phyloP scores from a whole-genome alignment of 2,329 filamentous ascomycete genomes.

The Neonectria neomacrospora region DNA sequence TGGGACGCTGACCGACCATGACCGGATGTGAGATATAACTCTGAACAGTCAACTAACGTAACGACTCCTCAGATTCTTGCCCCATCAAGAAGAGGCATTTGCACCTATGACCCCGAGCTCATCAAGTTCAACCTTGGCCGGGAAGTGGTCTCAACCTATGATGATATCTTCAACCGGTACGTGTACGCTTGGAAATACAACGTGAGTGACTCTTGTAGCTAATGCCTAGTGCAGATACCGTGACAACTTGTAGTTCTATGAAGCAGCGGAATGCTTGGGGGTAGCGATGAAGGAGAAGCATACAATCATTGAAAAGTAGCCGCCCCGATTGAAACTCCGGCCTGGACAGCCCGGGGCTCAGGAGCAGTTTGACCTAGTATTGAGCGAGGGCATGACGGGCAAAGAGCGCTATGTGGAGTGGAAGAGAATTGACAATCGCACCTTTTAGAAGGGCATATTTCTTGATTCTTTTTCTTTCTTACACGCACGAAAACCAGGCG shows the following conservation, averaged over 20 bases:
- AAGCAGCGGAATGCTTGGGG: not conserved
- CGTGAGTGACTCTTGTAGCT: not conserved
- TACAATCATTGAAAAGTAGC: slow-evolving; percentile 28
- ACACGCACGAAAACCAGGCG: no score
- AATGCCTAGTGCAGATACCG: not conserved
- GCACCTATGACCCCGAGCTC: not conserved
- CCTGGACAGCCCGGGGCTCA: slow-evolving; percentile 1
- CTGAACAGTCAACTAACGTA: not conserved
- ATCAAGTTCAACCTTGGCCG: not conserved
- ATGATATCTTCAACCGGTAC: not conserved
- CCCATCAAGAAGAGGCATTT: not conserved
- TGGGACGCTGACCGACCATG: not conserved
- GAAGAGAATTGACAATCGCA: not conserved
- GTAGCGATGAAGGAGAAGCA: slow-evolving; percentile 13
- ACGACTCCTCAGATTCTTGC: not conserved
- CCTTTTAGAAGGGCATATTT: no score
- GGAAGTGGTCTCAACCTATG: not conserved
- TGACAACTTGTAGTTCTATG: not conserved
- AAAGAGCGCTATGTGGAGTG: slow-evolving; percentile 25
- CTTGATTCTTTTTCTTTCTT: no score
- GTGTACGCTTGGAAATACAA: not conserved
- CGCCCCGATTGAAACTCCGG: not conserved
- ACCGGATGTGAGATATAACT: not conserved
- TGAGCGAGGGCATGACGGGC: not conserved
- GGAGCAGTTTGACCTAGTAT: slow-evolving; percentile 8